Evolutionary conservation across 2,329 filamentous ascomycete genomes (phyloP).

Genomic region (Hypoxylon sp.): DNA sequence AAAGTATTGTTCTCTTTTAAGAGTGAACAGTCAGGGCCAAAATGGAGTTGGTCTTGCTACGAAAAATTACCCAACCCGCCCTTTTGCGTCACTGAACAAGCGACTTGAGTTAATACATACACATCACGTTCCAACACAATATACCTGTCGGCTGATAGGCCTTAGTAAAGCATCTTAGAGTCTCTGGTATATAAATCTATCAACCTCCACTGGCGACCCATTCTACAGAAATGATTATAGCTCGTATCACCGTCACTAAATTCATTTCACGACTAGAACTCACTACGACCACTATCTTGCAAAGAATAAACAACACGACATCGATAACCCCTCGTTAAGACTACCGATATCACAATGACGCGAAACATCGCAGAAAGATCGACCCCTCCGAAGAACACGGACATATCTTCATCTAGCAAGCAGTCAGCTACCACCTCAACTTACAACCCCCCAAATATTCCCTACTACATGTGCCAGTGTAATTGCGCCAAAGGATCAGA

Average conservation of each 20-base stretch:
- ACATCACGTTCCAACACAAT: background rate
- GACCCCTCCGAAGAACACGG: background rate
- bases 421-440: background rate
- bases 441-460: background rate
- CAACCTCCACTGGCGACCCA: background rate
- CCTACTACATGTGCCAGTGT: conserved; percentile 15
- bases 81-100: background rate
- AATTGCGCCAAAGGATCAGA: conserved; percentile 25
- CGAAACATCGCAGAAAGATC: background rate
- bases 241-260: background rate
- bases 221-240: background rate
- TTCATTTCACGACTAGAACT: background rate
- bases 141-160: background rate
- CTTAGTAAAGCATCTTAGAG: background rate
- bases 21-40: background rate
- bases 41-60: background rate
- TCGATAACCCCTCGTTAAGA: background rate
- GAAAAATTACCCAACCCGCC: background rate
- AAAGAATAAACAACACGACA: background rate
- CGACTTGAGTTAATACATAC: background rate
- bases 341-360: background rate
- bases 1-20: background rate
- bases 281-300: background rate
- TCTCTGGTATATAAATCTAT: background rate
- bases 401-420: background rate